Conservation (phyloP, 2,329 filamentous ascomycete genomes). For the Raffaelea albimanens region DNA sequence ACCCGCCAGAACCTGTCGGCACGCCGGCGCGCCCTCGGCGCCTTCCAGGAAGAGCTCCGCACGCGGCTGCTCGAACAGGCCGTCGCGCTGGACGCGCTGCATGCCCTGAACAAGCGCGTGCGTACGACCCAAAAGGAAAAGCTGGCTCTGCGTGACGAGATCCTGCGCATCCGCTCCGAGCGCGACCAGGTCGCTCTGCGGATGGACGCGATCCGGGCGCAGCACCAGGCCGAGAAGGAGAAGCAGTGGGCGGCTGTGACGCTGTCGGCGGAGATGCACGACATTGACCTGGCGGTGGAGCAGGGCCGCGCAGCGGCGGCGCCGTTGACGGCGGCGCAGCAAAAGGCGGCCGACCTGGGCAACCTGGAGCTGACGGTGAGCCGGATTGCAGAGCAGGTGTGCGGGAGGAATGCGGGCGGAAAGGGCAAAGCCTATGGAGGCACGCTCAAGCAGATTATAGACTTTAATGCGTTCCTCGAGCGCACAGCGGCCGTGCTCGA, state of each 20-base stretch:
- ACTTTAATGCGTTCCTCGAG: constrained; percentile 57
- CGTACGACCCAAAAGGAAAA: constrained; percentile 48
- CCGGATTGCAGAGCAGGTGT: constrained; percentile 44
- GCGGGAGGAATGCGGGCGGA: constrained; percentile 35
- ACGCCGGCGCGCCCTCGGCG: constrained; percentile 47
- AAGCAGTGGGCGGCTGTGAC: constrained; percentile 34
- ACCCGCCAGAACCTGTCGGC: constrained; percentile 42
- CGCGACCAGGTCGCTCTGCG: constrained; percentile 52
- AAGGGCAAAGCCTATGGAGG: constrained; percentile 29
- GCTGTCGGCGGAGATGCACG: constrained; percentile 52
- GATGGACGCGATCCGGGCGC: constrained; percentile 53
- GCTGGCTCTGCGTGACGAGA: constrained; percentile 46
- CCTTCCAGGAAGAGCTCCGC: constrained; percentile 48
- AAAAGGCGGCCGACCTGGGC: constrained; percentile 40
- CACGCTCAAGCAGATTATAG: constrained; percentile 44
- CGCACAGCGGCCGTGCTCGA: constrained; percentile 49
- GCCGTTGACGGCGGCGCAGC: constrained; percentile 30
- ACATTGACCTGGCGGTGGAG: constrained; percentile 47
- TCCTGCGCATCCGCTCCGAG: constrained; percentile 49
- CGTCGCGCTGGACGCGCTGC: constrained; percentile 49
- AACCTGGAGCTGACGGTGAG: constrained; percentile 50
- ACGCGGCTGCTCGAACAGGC: constrained; percentile 50
- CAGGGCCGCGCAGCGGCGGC: constrained; percentile 34
- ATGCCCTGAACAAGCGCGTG: constrained; percentile 48
- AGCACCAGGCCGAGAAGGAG: constrained; percentile 46